Evolutionary conservation across 306 rosid genomes (phyloP).

Genomic region (Urtica urens): DNA sequence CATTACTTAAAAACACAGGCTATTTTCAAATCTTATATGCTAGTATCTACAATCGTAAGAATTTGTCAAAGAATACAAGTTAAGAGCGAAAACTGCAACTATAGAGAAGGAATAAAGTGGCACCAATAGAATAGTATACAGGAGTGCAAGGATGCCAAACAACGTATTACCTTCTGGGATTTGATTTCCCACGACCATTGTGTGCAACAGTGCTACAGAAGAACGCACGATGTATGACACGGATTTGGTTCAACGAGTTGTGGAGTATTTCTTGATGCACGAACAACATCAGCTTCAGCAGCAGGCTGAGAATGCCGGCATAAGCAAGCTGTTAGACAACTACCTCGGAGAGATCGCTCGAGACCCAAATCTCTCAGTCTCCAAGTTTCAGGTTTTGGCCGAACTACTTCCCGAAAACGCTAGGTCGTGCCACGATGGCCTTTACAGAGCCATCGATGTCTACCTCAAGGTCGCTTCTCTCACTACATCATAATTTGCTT

Average conservation of each 20-base stretch:
- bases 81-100: no score
- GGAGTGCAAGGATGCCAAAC: no score
- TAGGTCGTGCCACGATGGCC: slow-evolving; percentile 65
- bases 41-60: no score
- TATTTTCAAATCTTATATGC: no score
- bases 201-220: slow-evolving; percentile 38
- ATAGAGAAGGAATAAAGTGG: no score
- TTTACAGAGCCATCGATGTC: slow-evolving; percentile 89
- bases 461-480: slow-evolving; percentile 61
- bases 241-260: slow-evolving; percentile 70
- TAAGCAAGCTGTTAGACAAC: slow-evolving; percentile 80
- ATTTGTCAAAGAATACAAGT: no score
- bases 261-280: slow-evolving; percentile 83
- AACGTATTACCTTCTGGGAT: background rate
- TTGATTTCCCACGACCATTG: slow-evolving; percentile 11
- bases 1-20: no score
- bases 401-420: slow-evolving; percentile 71
- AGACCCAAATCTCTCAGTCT: slow-evolving; percentile 70
- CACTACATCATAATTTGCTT: slow-evolving; percentile 4
- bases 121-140: no score
- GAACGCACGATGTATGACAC: slow-evolving; percentile 61
- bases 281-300: slow-evolving; percentile 57
- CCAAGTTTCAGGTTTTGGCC: slow-evolving; percentile 76
- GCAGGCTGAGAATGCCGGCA: slow-evolving; percentile 42
- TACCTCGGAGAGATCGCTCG: slow-evolving; percentile 86